Evolutionary conservation across 495 filamentous ascomycete species (phyloP), one percentile per base, ranked within the genome.

Genomic region (Neurospora sublineolata): DNA sequence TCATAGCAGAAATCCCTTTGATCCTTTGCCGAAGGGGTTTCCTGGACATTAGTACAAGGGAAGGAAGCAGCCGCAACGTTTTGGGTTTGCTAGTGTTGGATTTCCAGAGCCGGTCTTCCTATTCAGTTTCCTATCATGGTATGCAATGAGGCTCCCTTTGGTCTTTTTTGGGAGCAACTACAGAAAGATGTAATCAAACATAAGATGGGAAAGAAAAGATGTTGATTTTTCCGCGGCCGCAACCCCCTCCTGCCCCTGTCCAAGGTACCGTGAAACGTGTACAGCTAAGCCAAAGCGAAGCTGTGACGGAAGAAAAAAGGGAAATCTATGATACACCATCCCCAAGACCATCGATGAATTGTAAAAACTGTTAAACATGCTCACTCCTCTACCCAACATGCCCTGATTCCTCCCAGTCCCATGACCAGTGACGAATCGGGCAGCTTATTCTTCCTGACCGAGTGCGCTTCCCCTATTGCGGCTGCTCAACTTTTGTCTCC

Each of bases 401-500:
- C n/a, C n/a, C n/a, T n/a, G 16, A 42, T 9, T 11, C 8, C 23
- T 58, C 46, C 4, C 2, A 14, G 11, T 27, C 27, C 14, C 18
- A 16, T 64, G 52, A 18, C 12, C 18, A 4, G 52, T 16, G 23
- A 33, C 27, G 12, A 6, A 2, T 16, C 20, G 1, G 7, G 14
- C 5, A 27, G 27, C 23, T 64, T 14, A 58, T 2, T 4, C 52
- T 3, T 33, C n/a, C 20, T 44, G 42, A 20, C 20, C 14, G 6
- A 10, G 67, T 37, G 23, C 67, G 67, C n/a, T 42, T 40, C 38
- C 11, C 27, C 42, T 70, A 70, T 67, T 70, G 30, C 69, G 42
- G n/a, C 73, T 77, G 74, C n/a, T 78, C 79, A 9, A 69, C 69
- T 52, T 77, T 75, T 30, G 79, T 80, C 74, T 80, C 79, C 69